These are phyloP conservation scores for Zymoseptoria passerinii DNA, from an alignment of 2,329 filamentous ascomycete genomes.

Conservation along the genomic window DNA sequence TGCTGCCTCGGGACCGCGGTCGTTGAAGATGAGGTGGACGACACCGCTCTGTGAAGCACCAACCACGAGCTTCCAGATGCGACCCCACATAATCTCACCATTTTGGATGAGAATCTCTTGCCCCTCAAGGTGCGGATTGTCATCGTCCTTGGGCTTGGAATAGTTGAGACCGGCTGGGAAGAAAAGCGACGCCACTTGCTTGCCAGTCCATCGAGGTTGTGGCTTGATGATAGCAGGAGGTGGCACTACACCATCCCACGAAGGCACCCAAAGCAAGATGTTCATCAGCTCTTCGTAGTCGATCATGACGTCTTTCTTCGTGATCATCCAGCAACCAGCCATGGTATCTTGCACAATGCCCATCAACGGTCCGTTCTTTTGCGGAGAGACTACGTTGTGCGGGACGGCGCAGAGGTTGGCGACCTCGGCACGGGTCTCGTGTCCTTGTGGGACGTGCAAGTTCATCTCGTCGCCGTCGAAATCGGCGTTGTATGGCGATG, in stretches of 20 bases:
- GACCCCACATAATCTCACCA: constrained; percentile 81
- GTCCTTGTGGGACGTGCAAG: constrained; percentile 94
- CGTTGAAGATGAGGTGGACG: constrained; percentile 93
- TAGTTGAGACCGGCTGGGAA: constrained; percentile 80
- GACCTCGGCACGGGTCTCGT: constrained; percentile 92
- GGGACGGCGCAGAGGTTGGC: constrained; percentile 96
- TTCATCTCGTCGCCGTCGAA: constrained; percentile 99
- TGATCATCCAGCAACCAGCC: constrained; percentile 94
- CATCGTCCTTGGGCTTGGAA: constrained; percentile 41
- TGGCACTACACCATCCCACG: constrained; percentile 93
- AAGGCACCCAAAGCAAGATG: constrained; percentile 91
- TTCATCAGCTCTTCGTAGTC: constrained; percentile 92
- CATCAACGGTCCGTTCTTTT: constrained; percentile 95
- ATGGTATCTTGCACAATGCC: constrained; percentile 98
- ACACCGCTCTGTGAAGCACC: constrained; percentile 86
- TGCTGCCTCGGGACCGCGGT: constrained; percentile 74
- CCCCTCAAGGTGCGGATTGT: constrained; percentile 23
- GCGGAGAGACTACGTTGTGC: constrained; percentile 94
- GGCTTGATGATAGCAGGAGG: constrained; percentile 91
- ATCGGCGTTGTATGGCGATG: constrained; percentile 98
- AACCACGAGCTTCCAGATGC: constrained; percentile 88
- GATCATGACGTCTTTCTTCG: constrained; percentile 82
- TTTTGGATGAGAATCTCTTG: constrained; percentile 71
- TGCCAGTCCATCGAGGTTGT: constrained; percentile 89
- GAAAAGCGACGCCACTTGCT: constrained; percentile 92